These are phyloP conservation scores for Solanum dulcamara DNA, from an alignment of 257 asterid genomes.

Conservation along the genomic window DNA sequence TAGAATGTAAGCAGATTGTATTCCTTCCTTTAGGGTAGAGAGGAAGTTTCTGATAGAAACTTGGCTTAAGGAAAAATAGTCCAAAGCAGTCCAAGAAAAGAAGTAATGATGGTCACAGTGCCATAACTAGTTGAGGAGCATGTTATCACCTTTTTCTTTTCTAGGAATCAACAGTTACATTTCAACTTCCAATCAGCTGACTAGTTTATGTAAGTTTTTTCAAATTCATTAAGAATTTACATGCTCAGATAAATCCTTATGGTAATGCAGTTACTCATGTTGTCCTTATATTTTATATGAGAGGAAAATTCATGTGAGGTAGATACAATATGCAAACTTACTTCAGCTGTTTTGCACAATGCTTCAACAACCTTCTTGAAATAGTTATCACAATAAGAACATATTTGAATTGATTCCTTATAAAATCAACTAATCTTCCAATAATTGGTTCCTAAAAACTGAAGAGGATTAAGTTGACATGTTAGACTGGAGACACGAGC, in stretches of 20 bases:
- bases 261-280: not conserved
- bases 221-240: not conserved
- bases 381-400: not conserved
- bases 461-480: not conserved
- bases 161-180: not conserved
- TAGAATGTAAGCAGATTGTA: no score
- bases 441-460: not conserved
- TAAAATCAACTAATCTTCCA: not conserved
- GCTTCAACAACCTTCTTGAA: not conserved
- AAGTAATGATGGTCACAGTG: not conserved
- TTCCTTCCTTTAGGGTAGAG: no score
- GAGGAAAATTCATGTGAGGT: not conserved
- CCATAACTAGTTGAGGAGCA: not conserved
- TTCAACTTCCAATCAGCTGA: not conserved
- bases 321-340: not conserved
- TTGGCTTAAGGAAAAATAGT: no score
- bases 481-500: not conserved
- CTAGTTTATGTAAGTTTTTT: not conserved
- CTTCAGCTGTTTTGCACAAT: not conserved
- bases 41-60: no score
- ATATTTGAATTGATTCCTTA: not conserved
- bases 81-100: no score
- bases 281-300: not conserved
- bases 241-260: not conserved
- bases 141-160: not conserved